Conservation (phyloP, 441 rosid genomes). For the Pelargonium australe region DNA sequence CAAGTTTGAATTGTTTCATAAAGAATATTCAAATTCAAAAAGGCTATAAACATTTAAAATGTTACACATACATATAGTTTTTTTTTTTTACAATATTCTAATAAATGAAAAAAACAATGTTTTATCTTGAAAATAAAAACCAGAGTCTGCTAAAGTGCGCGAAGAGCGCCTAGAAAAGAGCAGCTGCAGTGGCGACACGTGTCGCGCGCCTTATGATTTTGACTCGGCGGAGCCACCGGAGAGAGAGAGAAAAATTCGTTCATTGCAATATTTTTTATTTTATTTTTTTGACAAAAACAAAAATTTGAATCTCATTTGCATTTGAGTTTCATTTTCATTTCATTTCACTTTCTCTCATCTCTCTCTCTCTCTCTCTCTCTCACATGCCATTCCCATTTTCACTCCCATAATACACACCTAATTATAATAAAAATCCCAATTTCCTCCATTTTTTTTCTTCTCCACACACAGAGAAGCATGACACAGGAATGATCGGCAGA, state of each 20-base stretch:
- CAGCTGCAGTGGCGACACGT: constrained; percentile 18
- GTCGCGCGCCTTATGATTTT: constrained; percentile 18
- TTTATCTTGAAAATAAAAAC: no score
- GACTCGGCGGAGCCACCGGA: constrained; percentile 46
- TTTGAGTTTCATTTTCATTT: constrained; percentile 38
- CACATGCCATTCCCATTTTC: constrained; percentile 4
- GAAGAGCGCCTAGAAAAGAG: neutral
- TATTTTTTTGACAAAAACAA: no score
- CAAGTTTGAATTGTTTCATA: no score
- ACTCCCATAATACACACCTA: constrained; percentile 1
- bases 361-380: neutral
- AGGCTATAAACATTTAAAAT: no score
- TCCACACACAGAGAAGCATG: neutral
- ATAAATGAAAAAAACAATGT: no score
- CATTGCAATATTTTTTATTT: neutral
- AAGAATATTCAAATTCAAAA: no score
- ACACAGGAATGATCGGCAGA: constrained; percentile 30
- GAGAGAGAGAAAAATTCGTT: constrained; percentile 10
- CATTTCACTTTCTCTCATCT: neutral
- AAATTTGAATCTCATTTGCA: constrained; percentile 32
- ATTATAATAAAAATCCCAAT: neutral
- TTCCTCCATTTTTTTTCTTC: neutral
- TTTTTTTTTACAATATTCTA: no score
- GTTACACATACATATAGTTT: no score
- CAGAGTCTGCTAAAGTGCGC: neutral